Percentiles rank a stretch among this genome's conserved stretches.
phyloP scores from a whole-genome alignment of 2,329 filamentous ascomycete species.

The Alternaria sp. region DNA sequence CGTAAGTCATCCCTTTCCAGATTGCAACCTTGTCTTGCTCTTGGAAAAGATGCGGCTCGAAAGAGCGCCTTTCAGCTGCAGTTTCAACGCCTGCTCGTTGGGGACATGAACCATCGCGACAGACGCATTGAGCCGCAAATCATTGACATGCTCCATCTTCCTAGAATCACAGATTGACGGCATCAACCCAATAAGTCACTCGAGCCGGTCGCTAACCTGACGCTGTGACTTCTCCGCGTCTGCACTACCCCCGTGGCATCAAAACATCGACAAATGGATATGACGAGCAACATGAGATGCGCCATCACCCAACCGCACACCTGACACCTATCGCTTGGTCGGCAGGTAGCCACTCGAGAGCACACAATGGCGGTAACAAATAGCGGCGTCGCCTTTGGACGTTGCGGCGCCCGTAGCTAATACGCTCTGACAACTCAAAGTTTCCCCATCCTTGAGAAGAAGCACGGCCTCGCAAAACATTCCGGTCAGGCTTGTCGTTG shows the following conservation, averaged over 20 bases:
- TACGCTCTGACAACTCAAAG: not conserved
- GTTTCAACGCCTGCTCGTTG: not conserved
- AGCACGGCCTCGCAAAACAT: not conserved
- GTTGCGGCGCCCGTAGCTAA: not conserved
- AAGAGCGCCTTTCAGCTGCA: not conserved
- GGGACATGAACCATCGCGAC: not conserved
- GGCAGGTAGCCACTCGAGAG: not conserved
- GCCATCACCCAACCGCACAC: no score
- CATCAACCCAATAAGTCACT: not conserved
- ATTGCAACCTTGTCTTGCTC: not conserved
- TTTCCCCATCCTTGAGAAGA: not conserved
- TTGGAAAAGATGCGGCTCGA: not conserved
- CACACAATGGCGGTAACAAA: not conserved
- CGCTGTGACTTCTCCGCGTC: not conserved
- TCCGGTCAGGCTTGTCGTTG: not conserved
- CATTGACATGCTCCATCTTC: not conserved
- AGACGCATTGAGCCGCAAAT: not conserved
- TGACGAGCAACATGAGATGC: not conserved
- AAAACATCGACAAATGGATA: not conserved
- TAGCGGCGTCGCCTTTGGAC: not conserved
- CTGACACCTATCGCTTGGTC: not conserved
- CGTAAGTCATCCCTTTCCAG: not conserved
- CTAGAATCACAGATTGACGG: not conserved
- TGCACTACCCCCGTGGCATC: not conserved
- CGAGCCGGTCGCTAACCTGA: not conserved